Evolutionary conservation across 805 yeast genomes (phyloP).

Genomic region (Yueomyces sinensis): DNA sequence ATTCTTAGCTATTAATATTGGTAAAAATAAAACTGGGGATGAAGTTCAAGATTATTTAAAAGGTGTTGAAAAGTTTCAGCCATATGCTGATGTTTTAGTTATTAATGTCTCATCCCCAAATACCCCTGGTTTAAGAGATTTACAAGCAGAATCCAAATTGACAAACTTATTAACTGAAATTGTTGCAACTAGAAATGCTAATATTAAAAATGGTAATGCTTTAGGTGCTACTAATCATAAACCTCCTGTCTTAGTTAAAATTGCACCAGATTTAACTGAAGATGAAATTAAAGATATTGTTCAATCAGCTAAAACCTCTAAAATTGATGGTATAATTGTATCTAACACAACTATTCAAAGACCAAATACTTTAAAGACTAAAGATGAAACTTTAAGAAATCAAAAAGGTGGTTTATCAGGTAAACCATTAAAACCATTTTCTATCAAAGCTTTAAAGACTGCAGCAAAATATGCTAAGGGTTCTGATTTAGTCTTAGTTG

Average conservation of each 20-base stretch:
- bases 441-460: slow-evolving; percentile 55
- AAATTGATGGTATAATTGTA: slow-evolving; percentile 82
- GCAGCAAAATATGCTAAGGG: slow-evolving; percentile 70
- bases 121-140: slow-evolving; percentile 85
- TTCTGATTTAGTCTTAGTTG: slow-evolving; percentile 61
- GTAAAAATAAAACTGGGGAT: slow-evolving; percentile 87
- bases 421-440: slow-evolving; percentile 71
- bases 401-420: slow-evolving; percentile 90
- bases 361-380: slow-evolving; percentile 47
- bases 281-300: slow-evolving; percentile 76
- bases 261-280: slow-evolving; percentile 86
- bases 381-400: slow-evolving; percentile 27
- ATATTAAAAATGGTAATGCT: slow-evolving; percentile 27
- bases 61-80: slow-evolving; percentile 75
- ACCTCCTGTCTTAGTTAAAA: slow-evolving; percentile 81
- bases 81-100: slow-evolving; percentile 77
- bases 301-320: slow-evolving; percentile 57
- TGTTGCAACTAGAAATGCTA: slow-evolving; percentile 52
- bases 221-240: slow-evolving; percentile 18
- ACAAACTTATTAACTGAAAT: slow-evolving; percentile 55
- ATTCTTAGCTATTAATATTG: slow-evolving; percentile 72
- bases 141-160: slow-evolving; percentile 68
- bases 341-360: slow-evolving; percentile 87
- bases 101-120: slow-evolving; percentile 91
- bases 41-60: slow-evolving; percentile 74